phyloP scores from a whole-genome alignment of 2,329 filamentous ascomycete species.

The Colletotrichum nymphaeae region DNA sequence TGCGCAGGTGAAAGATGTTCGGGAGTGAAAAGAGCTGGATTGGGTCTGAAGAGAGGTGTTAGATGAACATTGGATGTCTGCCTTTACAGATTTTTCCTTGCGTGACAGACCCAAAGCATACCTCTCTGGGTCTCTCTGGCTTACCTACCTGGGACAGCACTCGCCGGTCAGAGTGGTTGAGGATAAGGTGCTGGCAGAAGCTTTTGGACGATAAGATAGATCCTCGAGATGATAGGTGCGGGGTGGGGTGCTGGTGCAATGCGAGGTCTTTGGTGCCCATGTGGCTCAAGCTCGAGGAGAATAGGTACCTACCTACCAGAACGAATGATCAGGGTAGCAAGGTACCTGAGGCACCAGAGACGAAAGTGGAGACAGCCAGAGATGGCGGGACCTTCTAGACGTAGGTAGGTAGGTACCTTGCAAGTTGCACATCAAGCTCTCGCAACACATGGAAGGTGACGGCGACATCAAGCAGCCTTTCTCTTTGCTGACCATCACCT shows the following conservation, averaged over 20 bases:
- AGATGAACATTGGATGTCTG: not conserved
- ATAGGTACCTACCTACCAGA: not conserved
- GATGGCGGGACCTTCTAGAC: not conserved
- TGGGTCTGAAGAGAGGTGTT: not conserved
- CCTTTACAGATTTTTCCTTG: not conserved
- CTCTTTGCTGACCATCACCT: not conserved
- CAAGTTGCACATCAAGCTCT: not conserved
- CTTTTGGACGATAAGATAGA: constrained; percentile 14
- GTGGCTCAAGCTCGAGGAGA: not conserved
- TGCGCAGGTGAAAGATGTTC: not conserved
- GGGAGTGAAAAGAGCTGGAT: not conserved
- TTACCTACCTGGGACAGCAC: constrained; percentile 4
- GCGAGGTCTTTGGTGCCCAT: not conserved
- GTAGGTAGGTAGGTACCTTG: not conserved
- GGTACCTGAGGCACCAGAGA: not conserved
- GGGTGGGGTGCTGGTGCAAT: constrained; percentile 27
- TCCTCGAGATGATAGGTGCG: constrained; percentile 9
- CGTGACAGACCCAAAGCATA: not conserved
- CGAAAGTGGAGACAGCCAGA: not conserved
- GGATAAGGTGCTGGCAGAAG: constrained; percentile 3
- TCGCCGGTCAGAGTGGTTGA: constrained; percentile 1
- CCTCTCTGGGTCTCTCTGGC: constrained; percentile 4
- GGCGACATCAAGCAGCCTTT: not conserved
- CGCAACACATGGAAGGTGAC: not conserved
- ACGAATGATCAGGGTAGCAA: not conserved